Evolutionary conservation across 164 flowering plant species (phyloP).

Genomic region (Nymphaea thermarum): DNA sequence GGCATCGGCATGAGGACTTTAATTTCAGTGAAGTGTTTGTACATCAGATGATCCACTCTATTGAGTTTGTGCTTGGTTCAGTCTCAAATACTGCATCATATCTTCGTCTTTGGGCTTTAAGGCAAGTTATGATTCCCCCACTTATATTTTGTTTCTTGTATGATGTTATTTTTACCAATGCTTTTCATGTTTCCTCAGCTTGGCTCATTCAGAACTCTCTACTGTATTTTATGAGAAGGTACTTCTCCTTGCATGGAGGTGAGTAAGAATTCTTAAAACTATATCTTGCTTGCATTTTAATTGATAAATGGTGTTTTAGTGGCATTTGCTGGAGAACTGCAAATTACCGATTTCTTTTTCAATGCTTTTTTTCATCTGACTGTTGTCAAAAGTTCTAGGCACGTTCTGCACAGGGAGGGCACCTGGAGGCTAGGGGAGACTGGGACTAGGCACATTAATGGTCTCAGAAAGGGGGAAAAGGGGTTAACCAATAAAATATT

Average conservation of each 20-base stretch:
- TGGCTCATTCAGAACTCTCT: conserved; percentile 92
- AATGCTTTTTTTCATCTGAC: no score
- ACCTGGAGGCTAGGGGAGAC: no score
- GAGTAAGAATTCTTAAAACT: conserved; percentile 17
- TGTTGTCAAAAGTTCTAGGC: no score
- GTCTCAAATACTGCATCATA: conserved; percentile 97
- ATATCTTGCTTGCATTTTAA: no score
- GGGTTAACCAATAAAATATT: no score
- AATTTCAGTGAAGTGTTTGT: conserved; percentile 88
- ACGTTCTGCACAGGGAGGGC: no score
- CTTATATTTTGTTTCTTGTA: background rate
- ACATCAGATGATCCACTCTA: conserved; percentile 94
- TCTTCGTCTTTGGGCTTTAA: conserved; percentile 94
- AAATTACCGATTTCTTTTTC: no score
- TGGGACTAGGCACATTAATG: no score
- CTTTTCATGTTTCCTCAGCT: conserved; percentile 29
- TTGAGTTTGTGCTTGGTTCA: conserved; percentile 86
- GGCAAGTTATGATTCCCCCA: conserved; percentile 24
- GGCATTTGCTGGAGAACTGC: no score
- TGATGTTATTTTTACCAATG: conserved; percentile 2
- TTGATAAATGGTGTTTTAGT: no score
- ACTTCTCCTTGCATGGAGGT: conserved; percentile 88
- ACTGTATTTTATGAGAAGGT: conserved; percentile 93
- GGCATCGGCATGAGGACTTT: conserved; percentile 65
- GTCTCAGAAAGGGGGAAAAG: no score